Base-by-base conservation (phyloP, 1,284 basidiomycete genomes). In the Trametes polyzona region DNA sequence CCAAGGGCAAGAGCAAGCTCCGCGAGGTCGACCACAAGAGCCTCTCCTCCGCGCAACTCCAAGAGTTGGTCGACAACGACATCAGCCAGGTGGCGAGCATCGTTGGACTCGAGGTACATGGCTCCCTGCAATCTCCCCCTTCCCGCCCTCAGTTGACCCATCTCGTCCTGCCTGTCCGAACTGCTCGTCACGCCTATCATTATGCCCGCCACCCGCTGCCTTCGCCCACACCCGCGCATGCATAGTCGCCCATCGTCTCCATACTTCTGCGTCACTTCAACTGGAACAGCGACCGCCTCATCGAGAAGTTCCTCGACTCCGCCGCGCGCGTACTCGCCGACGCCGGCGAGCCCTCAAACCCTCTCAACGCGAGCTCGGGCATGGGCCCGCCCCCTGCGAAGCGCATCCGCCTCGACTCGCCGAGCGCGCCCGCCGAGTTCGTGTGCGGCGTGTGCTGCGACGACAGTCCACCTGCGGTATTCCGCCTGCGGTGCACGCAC, bases 241-340 rank as follows among this genome's bases (percentile, higher is more conserved):
- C 27, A 2, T 19, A 76, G 78, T 70, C 75, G 32, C 76, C 74
- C 14, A 79, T 81, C 17, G 83, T 83, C 1, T 81, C 83, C 3
- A 82, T 84, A 23, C 76, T 89, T 1, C 74, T 88, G 1, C 79
- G 84, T 11, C 80, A 86, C 66, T 87, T 83, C 70, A 74, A 76
- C 23, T 89, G 86, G 86, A 86, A 88, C 72, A 77, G 80, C 51
- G 87, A 89, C 67, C 80, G 80, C 52, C 78, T 88, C 14, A 74
- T 80, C 40, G 80, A 84, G 64, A 72, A 74, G 58, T 86, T 79
- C 68, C 81, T 82, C 76, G 83, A 81, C 44, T 77, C 79, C 50
- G 76, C 81, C 4, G 70, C 76, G 10, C 63, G 67, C 27, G 76
- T 81, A 4, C 73, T 84, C 10, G 58, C 67, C 16, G 74, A 66